Conservation (phyloP, 2,329 filamentous ascomycete genomes). For the Raffaelea ambrosiae region DNA sequence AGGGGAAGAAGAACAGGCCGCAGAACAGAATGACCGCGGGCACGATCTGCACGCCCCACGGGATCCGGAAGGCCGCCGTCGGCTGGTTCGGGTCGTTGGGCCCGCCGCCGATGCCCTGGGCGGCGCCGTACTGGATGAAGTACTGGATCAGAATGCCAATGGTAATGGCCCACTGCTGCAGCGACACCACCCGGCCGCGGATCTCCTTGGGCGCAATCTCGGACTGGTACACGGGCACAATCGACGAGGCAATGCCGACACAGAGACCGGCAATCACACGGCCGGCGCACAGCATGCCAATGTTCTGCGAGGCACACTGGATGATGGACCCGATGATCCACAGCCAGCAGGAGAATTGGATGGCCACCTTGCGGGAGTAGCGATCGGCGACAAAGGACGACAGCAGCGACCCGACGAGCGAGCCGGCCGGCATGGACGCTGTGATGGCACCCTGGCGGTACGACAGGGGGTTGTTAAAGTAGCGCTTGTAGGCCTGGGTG, state of each 20-base stretch:
- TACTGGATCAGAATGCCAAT: constrained; percentile 32
- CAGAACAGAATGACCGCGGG: constrained; percentile 42
- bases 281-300: constrained; percentile 63
- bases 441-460: constrained; percentile 62
- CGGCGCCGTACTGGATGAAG: constrained; percentile 58
- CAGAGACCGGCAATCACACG: constrained; percentile 64
- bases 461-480: constrained; percentile 54
- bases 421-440: constrained; percentile 65
- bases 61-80: constrained; percentile 48
- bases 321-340: constrained; percentile 46
- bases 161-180: constrained; percentile 65
- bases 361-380: constrained; percentile 38
- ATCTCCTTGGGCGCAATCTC: constrained; percentile 54
- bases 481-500: constrained; percentile 60
- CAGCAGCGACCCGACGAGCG: constrained; percentile 48
- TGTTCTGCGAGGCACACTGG: constrained; percentile 53
- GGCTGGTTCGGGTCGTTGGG: constrained; percentile 41
- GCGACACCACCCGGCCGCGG: constrained; percentile 51
- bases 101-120: constrained; percentile 40
- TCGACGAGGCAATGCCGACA: constrained; percentile 64
- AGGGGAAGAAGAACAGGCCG: constrained; percentile 51
- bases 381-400: constrained; percentile 43
- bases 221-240: constrained; percentile 62
- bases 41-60: constrained; percentile 53
- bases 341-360: constrained; percentile 40